phyloP scores from a whole-genome alignment of 2,329 filamentous ascomycete genomes.

The Neurospora sp. region DNA sequence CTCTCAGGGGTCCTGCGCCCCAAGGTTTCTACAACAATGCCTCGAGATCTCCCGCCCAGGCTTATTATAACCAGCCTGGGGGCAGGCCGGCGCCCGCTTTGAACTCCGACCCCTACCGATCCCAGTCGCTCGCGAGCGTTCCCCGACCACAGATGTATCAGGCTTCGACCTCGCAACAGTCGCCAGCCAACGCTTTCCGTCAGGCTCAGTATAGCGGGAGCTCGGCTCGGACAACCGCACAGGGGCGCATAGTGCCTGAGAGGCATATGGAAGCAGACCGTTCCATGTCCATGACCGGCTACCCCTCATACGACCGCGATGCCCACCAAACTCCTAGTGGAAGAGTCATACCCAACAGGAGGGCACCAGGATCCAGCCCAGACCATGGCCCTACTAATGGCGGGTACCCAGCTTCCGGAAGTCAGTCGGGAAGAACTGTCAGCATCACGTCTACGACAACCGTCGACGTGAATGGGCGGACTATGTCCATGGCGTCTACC shows the following conservation, averaged over 20 bases:
- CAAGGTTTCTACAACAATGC: slow-evolving; percentile 31
- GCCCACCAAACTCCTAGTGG: slow-evolving; percentile 91
- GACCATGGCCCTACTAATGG: slow-evolving; percentile 15
- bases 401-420: slow-evolving; percentile 36
- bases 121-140: slow-evolving; percentile 79
- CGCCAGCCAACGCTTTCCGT: slow-evolving; percentile 67
- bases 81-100: slow-evolving; percentile 58
- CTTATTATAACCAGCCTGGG: slow-evolving; percentile 45
- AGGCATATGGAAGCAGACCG: slow-evolving; percentile 67
- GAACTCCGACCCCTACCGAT: slow-evolving; percentile 78
- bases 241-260: slow-evolving; percentile 85
- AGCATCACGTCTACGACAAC: slow-evolving; percentile 48
- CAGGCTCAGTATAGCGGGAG: slow-evolving; percentile 62
- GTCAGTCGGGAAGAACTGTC: slow-evolving; percentile 44
- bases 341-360: slow-evolving; percentile 74
- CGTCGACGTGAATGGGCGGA: slow-evolving; percentile 44
- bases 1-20: slow-evolving; percentile 48
- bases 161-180: slow-evolving; percentile 23
- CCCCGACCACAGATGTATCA: slow-evolving; percentile 52
- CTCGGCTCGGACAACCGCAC: slow-evolving; percentile 72
- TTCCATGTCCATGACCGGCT: slow-evolving; percentile 89
- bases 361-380: slow-evolving; percentile 28
- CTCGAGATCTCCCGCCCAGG: slow-evolving; percentile 37
- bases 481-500: slow-evolving; percentile 91
- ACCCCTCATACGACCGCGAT: slow-evolving; percentile 60